Conservation (phyloP, 768 basidiomycete species). For the Tylopilus subfusipes region DNA sequence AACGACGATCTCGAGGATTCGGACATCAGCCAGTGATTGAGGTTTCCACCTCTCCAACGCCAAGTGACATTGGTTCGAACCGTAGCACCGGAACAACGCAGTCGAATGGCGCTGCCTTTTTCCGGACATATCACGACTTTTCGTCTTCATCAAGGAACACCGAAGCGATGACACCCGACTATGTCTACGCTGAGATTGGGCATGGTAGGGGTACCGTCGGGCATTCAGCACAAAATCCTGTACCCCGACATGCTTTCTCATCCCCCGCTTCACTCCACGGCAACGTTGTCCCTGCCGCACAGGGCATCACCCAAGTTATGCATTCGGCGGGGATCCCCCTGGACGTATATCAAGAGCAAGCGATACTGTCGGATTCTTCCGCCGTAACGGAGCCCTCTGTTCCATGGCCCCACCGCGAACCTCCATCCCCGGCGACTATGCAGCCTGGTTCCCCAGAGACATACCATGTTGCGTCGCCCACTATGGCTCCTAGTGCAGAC, state of each 20-base stretch:
- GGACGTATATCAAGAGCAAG: constrained; percentile 20
- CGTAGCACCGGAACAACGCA: constrained; percentile 50
- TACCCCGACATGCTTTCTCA: constrained; percentile 25
- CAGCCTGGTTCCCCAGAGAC: constrained; percentile 38
- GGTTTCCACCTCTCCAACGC: constrained; percentile 53
- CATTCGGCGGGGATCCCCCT: constrained; percentile 30
- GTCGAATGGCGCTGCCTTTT: constrained; percentile 58
- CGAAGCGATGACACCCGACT: constrained; percentile 67
- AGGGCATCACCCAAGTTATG: constrained; percentile 35
- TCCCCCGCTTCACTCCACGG: constrained; percentile 21
- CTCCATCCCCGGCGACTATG: constrained; percentile 34
- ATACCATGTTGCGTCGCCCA: constrained; percentile 38
- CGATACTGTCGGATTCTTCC: constrained; percentile 10
- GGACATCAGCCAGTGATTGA: constrained; percentile 60
- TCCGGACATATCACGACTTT: constrained; percentile 53
- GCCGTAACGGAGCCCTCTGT: constrained; percentile 20
- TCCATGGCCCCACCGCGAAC: constrained; percentile 46
- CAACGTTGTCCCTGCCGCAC: constrained; percentile 18
- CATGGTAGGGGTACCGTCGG: constrained; percentile 56
- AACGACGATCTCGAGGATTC: constrained; percentile 40
- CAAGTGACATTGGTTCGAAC: constrained; percentile 57
- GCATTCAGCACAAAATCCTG: constrained; percentile 17
- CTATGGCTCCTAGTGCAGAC: constrained; percentile 29
- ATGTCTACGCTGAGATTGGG: constrained; percentile 73
- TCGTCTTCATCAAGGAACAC: constrained; percentile 41